A percentile compares a stretch with the other conserved stretches of the same genome.
Conservation (phyloP, 352 stramenopile species). For the Globisporangium apiculatum region DNA sequence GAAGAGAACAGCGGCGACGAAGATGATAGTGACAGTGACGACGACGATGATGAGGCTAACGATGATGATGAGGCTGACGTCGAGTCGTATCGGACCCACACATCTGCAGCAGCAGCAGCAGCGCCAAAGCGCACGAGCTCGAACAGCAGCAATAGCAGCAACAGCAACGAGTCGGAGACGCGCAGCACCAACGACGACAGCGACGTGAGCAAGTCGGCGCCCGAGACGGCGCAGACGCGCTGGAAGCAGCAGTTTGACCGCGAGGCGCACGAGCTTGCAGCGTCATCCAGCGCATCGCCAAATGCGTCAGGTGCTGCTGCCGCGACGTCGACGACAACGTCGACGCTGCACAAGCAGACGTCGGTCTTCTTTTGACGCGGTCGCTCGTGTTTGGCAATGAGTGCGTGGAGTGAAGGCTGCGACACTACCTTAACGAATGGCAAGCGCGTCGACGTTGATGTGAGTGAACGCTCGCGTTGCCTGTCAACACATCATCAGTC, state of each 20-base stretch:
- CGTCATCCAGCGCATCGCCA: background rate
- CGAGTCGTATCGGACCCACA: no score
- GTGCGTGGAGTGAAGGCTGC: no score
- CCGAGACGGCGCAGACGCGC: background rate
- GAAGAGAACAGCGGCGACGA: conserved; percentile 15
- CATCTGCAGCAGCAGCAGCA: no score
- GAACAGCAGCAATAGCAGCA: no score
- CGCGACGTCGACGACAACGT: background rate
- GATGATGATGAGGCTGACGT: background rate
- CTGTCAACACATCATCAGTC: no score
- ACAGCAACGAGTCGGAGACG: no score
- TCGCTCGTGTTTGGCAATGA: no score
- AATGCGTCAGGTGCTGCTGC: background rate
- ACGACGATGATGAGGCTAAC: background rate
- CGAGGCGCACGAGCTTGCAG: background rate
- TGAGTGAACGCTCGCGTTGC: no score
- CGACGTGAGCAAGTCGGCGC: background rate
- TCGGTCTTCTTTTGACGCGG: conserved; percentile 13
- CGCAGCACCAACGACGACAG: background rate
- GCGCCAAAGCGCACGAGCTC: no score
- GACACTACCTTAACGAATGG: no score
- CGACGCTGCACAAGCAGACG: conserved; percentile 9
- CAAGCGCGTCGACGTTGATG: no score
- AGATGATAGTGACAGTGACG: conserved; percentile 5
- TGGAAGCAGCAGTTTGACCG: background rate